Base-by-base conservation (phyloP, 2,329 filamentous ascomycete species). In the Colletotrichum falcatum region DNA sequence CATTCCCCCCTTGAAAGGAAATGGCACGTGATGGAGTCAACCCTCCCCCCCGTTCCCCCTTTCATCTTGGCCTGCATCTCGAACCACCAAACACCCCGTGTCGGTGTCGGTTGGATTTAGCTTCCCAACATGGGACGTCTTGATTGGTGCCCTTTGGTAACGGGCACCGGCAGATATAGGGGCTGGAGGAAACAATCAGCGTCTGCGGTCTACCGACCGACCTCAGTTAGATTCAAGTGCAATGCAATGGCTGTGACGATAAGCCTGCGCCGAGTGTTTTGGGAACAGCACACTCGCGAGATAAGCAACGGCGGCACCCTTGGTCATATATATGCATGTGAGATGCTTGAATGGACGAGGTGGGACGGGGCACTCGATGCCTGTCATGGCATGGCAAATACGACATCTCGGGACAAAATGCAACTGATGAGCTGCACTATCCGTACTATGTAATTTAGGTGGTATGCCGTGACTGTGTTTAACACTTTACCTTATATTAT, bases 121-220 rank as follows among this genome's bases (percentile, higher is more conserved):
- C 53, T 65, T 28, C 61, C 48, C 46, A 48, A 46, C 26, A 37
- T 18, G 28, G 35, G n/a, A 42, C 12, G 18, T 7, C n/a, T 48
- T 66, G 56, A 70, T 70, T 70, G 67, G 67, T 53, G 64, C 55
- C 35, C 48, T 51, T 5, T 20, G 35, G 59, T 37, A 67, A 55
- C 44, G 53, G 53, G 53, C 44, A 53, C 64, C 67, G 64, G 67
- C 67, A 70, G 67, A 67, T 67, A 37, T 55, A 59, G 64, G 66
- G 55, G 61, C 44, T 53, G 55, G 51, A n/a, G 60, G 60, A 67
- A 39, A 33, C 14, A 37, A 37, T 8, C 30, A 37, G 20, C n/a
- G n/a, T 37, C 53, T 55, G 53, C 20, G 23, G 53, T 55, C 2
- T 35, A 28, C 51, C 16, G 16, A n/a, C 51, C 51, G 33, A n/a